Conservation (phyloP, 2,329 filamentous ascomycete species). For the Fonsecaea pedrosoi region DNA sequence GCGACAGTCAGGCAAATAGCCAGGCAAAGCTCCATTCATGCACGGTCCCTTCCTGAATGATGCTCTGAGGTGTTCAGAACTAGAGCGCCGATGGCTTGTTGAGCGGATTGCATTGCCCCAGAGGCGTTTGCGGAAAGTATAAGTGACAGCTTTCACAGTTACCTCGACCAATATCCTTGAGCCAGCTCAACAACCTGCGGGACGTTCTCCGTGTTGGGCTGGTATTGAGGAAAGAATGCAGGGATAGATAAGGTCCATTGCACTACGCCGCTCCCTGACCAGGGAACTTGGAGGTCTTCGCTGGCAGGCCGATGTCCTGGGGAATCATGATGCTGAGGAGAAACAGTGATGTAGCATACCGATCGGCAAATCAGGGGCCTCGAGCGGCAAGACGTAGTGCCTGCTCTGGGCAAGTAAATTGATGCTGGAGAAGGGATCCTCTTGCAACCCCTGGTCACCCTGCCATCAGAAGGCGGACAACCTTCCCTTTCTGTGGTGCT, state of each 20-base stretch:
- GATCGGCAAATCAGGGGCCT: conserved; percentile 11
- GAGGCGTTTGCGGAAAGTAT: background rate
- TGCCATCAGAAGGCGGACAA: conserved; percentile 13
- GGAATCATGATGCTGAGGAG: conserved; percentile 2
- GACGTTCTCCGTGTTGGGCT: conserved; percentile 9
- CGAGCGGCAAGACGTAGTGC: background rate
- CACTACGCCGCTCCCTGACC: conserved; percentile 2
- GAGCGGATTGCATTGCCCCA: conserved; percentile 2
- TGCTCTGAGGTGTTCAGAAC: conserved; percentile 1
- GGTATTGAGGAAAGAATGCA: conserved; percentile 1
- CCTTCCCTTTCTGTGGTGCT: conserved; percentile 11
- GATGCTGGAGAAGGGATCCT: background rate
- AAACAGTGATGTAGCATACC: conserved; percentile 3
- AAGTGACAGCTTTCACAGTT: conserved; percentile 12
- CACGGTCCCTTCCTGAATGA: background rate
- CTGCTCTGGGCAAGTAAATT: background rate
- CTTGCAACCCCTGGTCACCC: conserved; percentile 8
- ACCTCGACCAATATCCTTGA: conserved; percentile 25
- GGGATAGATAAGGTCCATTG: conserved; percentile 7
- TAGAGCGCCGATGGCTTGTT: background rate
- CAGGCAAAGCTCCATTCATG: conserved; percentile 4
- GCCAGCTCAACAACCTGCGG: conserved; percentile 28
- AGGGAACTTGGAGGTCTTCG: background rate
- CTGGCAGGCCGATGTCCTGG: conserved; percentile 8
- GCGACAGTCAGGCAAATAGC: background rate